phyloP scores from a whole-genome alignment of 345 rosid genomes.

The Noccaea caerulescens region DNA sequence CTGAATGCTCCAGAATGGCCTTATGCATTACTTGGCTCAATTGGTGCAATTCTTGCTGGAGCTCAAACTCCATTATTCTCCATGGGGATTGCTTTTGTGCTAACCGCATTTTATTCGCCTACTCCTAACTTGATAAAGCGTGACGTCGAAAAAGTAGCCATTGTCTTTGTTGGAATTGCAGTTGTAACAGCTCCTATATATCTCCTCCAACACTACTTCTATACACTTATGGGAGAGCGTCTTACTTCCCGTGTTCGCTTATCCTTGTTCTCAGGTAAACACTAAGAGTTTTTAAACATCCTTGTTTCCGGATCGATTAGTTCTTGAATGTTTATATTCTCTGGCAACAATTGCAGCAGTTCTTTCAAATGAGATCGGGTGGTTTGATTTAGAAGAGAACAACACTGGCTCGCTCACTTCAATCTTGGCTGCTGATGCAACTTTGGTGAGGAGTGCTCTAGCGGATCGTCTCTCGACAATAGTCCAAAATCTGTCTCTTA shows the following conservation, averaged over 20 bases:
- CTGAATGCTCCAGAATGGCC: slow-evolving; percentile 88
- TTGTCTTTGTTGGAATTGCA: slow-evolving; percentile 58
- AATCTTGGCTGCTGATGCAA: slow-evolving; percentile 80
- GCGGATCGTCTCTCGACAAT: slow-evolving; percentile 85
- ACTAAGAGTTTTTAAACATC: slow-evolving; percentile 5
- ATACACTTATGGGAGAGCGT: slow-evolving; percentile 82
- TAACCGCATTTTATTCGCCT: slow-evolving; percentile 68
- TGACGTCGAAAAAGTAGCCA: slow-evolving; percentile 53
- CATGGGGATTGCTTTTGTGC: slow-evolving; percentile 64
- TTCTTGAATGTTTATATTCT: neutral
- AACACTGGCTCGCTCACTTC: slow-evolving; percentile 67
- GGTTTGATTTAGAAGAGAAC: slow-evolving; percentile 90
- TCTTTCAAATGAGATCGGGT: slow-evolving; percentile 78
- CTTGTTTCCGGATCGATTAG: neutral
- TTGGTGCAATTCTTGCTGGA: slow-evolving; percentile 81
- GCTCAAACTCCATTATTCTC: slow-evolving; percentile 75
- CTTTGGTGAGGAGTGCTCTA: slow-evolving; percentile 70
- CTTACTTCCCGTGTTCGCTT: slow-evolving; percentile 75
- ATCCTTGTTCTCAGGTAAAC: slow-evolving; percentile 74
- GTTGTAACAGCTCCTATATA: slow-evolving; percentile 62
- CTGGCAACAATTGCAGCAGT: slow-evolving; percentile 55
- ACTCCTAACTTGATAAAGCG: slow-evolving; percentile 48
- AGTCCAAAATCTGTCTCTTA: slow-evolving; percentile 77
- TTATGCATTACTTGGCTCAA: slow-evolving; percentile 73
- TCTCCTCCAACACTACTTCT: slow-evolving; percentile 76